A percentile compares a stretch with the other conserved stretches of the same genome.
phyloP scores from a whole-genome alignment of 768 basidiomycete genomes.

The Mycena metata region DNA sequence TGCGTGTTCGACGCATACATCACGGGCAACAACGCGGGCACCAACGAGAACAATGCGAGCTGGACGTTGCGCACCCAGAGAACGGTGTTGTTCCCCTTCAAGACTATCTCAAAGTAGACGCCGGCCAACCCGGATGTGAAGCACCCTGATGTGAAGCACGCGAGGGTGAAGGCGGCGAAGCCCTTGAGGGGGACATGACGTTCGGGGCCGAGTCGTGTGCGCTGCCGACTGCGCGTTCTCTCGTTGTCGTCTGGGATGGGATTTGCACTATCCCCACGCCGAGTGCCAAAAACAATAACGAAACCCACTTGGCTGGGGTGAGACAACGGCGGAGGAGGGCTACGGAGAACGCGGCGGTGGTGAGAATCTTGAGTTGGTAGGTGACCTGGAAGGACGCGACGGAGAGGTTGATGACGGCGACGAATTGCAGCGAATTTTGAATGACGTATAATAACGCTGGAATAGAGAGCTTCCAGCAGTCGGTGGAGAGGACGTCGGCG shows the following conservation, averaged over 20 bases:
- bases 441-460: slow-evolving; percentile 94
- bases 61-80: slow-evolving; percentile 94
- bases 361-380: slow-evolving; percentile 99
- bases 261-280: slow-evolving; percentile 97
- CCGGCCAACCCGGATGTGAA: slow-evolving; percentile 91
- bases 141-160: too few species aligned
- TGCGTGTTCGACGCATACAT: slow-evolving; percentile 60
- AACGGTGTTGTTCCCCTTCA: slow-evolving; percentile 86
- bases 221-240: slow-evolving; percentile 67
- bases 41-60: slow-evolving; percentile 88
- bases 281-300: slow-evolving; percentile 88
- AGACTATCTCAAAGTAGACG: slow-evolving; percentile 95
- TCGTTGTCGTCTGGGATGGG: slow-evolving; percentile 65
- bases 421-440: slow-evolving; percentile 98
- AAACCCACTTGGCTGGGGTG: slow-evolving; percentile 84
- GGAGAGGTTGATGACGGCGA: slow-evolving; percentile 94
- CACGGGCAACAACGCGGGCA: slow-evolving; percentile 90
- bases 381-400: slow-evolving; percentile 98
- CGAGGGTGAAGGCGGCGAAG: slow-evolving; percentile 84
- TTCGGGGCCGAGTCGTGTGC: slow-evolving; percentile 78
- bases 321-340: slow-evolving; percentile 83
- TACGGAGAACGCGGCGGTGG: slow-evolving; percentile 94
- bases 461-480: slow-evolving; percentile 98
- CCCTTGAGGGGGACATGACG: slow-evolving; percentile 88
- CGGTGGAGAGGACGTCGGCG: slow-evolving; percentile 84